Conservation (phyloP, 1,139 yeast species). For the Yamadazyma oceani region DNA sequence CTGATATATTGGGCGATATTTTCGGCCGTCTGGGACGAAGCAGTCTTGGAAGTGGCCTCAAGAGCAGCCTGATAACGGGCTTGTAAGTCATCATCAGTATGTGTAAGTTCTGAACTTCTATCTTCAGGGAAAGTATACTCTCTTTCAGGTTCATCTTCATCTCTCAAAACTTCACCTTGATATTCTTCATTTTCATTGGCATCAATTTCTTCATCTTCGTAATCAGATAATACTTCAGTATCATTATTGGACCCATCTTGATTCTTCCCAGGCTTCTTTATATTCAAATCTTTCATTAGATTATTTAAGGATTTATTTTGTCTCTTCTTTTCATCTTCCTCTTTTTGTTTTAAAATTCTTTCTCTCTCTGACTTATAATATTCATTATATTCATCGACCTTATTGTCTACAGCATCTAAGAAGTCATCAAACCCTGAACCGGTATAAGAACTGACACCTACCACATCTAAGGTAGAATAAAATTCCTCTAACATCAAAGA, state of each 20-base stretch:
- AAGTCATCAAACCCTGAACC: constrained; percentile 96
- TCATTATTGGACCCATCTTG: constrained; percentile 32
- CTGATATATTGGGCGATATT: constrained; percentile 65
- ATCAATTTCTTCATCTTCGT: constrained; percentile 47
- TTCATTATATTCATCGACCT: constrained; percentile 83
- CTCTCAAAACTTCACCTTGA: constrained; percentile 63
- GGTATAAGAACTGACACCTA: constrained; percentile 85
- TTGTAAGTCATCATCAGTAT: constrained; percentile 55
- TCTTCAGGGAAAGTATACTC: constrained; percentile 80
- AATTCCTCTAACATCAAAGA: constrained; percentile 95
- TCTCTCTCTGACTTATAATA: constrained; percentile 88
- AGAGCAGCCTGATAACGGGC: constrained; percentile 72
- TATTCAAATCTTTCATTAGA: constrained; percentile 81
- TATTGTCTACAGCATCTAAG: constrained; percentile 74
- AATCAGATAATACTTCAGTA: constrained; percentile 72
- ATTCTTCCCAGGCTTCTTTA: constrained; percentile 43
- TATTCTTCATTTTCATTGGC: constrained; percentile 44
- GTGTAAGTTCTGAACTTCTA: constrained; percentile 58
- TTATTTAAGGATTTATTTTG: constrained; percentile 70
- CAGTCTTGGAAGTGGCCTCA: constrained; percentile 60
- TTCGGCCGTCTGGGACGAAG: constrained; percentile 67
- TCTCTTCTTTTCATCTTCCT: constrained; percentile 68
- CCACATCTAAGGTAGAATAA: constrained; percentile 89
- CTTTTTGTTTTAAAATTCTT: constrained; percentile 71
- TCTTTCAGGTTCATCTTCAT: constrained; percentile 64